Evolutionary conservation across 257 asterid genomes (phyloP), one percentile per base, ranked within the genome.

Genomic region (Echium plantagineum): DNA sequence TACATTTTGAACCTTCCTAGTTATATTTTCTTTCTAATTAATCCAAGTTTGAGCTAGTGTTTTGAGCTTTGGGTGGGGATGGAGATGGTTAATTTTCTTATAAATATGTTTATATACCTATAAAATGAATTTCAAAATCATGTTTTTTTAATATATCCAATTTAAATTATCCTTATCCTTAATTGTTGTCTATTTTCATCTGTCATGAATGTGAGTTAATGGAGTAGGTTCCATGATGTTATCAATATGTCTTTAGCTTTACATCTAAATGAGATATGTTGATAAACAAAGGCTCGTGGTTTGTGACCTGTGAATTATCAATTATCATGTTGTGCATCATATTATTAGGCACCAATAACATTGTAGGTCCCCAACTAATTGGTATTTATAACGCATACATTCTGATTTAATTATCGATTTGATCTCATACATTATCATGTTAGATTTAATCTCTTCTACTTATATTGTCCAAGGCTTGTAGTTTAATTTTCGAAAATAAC

Each of bases 81-180:
- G 30, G 62, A 6, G 65, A 68, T 60, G 46, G 53, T 63, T 60
- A 62, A 75, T 72, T 72, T 68, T 71, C 59, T 71, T 31, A 61
- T 68, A 72, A 63, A 57, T 64, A 76, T 78, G 87, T 76, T 78
- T 72, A 80, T 83, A 83, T 77, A 68, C 32, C 59, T 55, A 83
- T 75, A 77, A 82, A 66, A 68, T 74, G 66, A 48, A 61, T 42
- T 7, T 67, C 71, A 59, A 64, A 65, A 54, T 12, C 66, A 64
- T 77, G 66, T 77, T 71, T 75, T 63, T 35, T 15, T 0, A 12
- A 16, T 42, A 21, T 52, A 19, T 24, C 60, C 75, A 63, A 56
- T 28, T 28, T 3, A 28, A 28, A 28, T 47, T 51, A 63, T 67
- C 61, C 65, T 65, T 6, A 57, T 49, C 61, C 47, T 21, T 53